Base-by-base conservation (phyloP, 768 basidiomycete species). In the Tylopilus intermedius region DNA sequence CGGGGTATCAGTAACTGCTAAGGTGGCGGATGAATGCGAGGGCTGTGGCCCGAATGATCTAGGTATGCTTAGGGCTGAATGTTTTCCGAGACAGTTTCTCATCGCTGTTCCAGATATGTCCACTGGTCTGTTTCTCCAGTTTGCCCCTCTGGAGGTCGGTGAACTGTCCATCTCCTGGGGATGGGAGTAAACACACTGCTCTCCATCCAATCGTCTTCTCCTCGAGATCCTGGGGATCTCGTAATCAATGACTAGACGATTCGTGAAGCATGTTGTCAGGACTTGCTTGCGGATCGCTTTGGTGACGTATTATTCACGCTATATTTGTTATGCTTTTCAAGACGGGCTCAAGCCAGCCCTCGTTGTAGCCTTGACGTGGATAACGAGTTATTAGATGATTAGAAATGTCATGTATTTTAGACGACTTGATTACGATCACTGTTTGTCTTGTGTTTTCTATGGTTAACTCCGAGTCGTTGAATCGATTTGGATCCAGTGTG, bases 21-120 rank as follows among this genome's bases (percentile, higher is more conserved):
- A 67, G 54, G 75, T 77, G 50, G 73, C 73, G 32, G 87, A 89
- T 65, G 75, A 76, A 63, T 89, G 87, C 68, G 67, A 71, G 29
- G 67, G 76, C 21, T 89, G 87, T 65, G 71, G 62, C 32, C 54
- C 71, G 0, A 57, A 62, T 53, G 80, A 82, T 61, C 69, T 89
- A 56, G 87, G 86, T 87, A 66, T 54, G 77, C 11, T 7, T 68
- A 35, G 7, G 29, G 21, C 26, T 7, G 15, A 2, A 29, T 18
- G 41, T 40, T 39, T 51, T 37, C 29, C 10, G 22, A 33, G 13
- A 7, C 35, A 27, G 42, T 56, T 11, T 54, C 50, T 60, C 18
- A 60, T 55, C 8, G 8, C 5, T 13, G 32, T 45, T 24, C 11
- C 64, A 89, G 86, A 89, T 64, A 77, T 88, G 81, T 86, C 84